Base-by-base conservation (phyloP, 2,329 filamentous ascomycete species). In the Fusarium nematophilum region DNA sequence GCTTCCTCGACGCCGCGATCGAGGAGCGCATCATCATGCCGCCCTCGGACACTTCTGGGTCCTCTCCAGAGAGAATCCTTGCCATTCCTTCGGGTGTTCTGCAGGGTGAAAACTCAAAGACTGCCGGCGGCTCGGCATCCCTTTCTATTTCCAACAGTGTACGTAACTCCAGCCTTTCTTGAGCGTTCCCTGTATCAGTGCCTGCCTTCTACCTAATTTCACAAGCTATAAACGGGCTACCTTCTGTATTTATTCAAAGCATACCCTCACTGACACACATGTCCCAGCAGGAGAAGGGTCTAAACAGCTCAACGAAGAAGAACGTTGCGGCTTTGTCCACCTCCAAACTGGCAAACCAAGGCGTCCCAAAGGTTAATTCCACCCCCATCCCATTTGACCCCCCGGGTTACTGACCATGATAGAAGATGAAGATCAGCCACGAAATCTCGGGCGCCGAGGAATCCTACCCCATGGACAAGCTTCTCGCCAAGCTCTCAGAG, bases 401-500 rank as follows among this genome's bases (percentile, higher is more conserved):
- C n/a, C 17, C 36, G 37, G 54, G 59, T 72, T 62, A 48, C 59
- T 69, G 36, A 70, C 49, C 56, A 51, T 71, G 67, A 69, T 72
- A 80, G 77, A 81, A 79, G 75, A 75, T 78, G 65, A 79, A 84
- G 77, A 72, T 77, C 44, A 79, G 70, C 57, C 79, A 82, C 64
- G 80, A 83, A 27, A 37, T 68, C 4, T 65, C 72, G 9, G 70
- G 68, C 6, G 59, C 72, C 9, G 59, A 70, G 39, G 81, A 83
- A 33, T 62, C 75, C 25, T 83, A 81, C 50, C 80, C 83, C 8
- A 86, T 93, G 81, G 91, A 95, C 67, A 88, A 88, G 56, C 84
- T 93, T 45, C 79, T 93, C 62, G 86, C 89, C 51, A 90, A 88
- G 71, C 81, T 94, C 40, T 86, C 86, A n/a, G 88, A 93, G 72